phyloP scores from a whole-genome alignment of 371 early-diverging fungal species.

The Haplosporangium sp. region DNA sequence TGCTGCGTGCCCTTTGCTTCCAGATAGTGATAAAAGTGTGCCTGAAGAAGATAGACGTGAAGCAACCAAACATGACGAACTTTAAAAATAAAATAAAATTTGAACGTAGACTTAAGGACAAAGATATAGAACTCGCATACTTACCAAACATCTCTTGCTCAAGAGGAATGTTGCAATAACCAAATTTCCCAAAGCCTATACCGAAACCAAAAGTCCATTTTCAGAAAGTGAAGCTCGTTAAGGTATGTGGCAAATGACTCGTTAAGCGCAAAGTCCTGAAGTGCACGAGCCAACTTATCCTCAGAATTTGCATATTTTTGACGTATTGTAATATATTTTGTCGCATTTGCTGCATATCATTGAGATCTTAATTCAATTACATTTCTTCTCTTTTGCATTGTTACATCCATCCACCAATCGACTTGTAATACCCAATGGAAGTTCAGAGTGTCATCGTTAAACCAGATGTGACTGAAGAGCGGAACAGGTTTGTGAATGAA shows the following conservation, averaged over 20 bases:
- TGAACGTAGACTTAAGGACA: no score
- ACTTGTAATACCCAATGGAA: slow-evolving; percentile 20
- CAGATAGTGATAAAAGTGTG: not conserved
- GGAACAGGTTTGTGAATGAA: slow-evolving; percentile 10
- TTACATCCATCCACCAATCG: slow-evolving; percentile 8
- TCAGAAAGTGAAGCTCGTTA: no score
- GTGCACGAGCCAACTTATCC: no score
- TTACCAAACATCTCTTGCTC: no score
- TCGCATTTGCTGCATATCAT: not conserved
- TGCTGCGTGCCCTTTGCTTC: slow-evolving; percentile 73
- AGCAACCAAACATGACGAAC: not conserved
- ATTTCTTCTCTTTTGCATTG: not conserved
- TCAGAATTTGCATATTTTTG: not conserved
- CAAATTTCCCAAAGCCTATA: no score
- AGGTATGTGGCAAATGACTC: no score
- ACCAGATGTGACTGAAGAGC: slow-evolving; percentile 3
- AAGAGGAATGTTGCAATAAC: no score
- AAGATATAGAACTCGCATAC: no score
- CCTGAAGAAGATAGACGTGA: no score
- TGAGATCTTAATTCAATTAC: not conserved
- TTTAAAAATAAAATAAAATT: not conserved
- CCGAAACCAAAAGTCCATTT: no score
- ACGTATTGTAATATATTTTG: not conserved
- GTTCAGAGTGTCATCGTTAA: slow-evolving; percentile 27
- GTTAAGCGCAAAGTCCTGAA: no score